These are phyloP conservation scores for Phytophthora pini DNA, from an alignment of 352 stramenopile species.

Conservation along the genomic window DNA sequence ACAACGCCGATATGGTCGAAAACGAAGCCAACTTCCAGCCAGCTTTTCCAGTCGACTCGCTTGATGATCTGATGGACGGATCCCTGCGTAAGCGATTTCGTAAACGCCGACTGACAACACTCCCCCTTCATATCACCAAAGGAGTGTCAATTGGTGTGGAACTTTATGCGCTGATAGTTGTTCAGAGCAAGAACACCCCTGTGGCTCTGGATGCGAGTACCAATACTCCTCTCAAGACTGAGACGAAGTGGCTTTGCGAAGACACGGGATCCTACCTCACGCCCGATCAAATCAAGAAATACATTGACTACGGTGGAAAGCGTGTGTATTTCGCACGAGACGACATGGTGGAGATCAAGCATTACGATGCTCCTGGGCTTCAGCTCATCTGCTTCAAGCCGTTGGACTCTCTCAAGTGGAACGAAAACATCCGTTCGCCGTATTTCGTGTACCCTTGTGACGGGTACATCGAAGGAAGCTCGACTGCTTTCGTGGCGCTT, in stretches of 20 bases:
- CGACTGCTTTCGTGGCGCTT: constrained; percentile 72
- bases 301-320: constrained; percentile 75
- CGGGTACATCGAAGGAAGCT: constrained; percentile 79
- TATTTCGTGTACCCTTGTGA: constrained; percentile 89
- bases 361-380: constrained; percentile 74
- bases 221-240: constrained; percentile 77
- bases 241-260: constrained; percentile 89
- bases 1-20: constrained; percentile 25
- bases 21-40: constrained; percentile 55
- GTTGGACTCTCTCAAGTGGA: constrained; percentile 59
- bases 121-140: constrained; percentile 74
- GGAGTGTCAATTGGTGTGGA: constrained; percentile 82
- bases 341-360: constrained; percentile 82
- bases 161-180: constrained; percentile 67
- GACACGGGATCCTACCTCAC: constrained; percentile 78
- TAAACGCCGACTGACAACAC: constrained; percentile 75
- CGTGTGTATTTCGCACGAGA: constrained; percentile 85
- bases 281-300: constrained; percentile 80
- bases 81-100: constrained; percentile 83
- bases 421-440: constrained; percentile 71
- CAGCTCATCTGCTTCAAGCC: constrained; percentile 88
- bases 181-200: constrained; percentile 67
- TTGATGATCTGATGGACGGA: constrained; percentile 81
- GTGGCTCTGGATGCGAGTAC: constrained; percentile 73
- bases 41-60: constrained; percentile 73